These are phyloP conservation scores for Mycena amicta DNA, from an alignment of 768 basidiomycete genomes.

Conservation along the genomic window DNA sequence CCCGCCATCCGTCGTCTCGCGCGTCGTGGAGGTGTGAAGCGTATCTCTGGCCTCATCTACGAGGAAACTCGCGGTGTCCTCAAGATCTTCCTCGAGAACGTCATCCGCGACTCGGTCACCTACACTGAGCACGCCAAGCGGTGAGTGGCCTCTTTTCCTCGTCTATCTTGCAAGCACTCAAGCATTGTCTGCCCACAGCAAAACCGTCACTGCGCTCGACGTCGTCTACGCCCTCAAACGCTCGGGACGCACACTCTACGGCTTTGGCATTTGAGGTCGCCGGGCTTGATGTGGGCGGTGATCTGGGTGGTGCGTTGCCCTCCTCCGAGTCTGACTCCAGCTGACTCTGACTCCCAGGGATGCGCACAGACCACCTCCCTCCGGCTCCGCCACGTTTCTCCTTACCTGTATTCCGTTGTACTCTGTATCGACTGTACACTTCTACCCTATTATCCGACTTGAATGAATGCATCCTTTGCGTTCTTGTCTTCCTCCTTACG, in stretches of 20 bases:
- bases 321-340: neutral
- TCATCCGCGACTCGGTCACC: constrained; percentile 5
- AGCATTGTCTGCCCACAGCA: neutral
- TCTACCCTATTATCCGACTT: neutral
- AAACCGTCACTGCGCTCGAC: constrained; percentile 2
- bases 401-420: neutral
- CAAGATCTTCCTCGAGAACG: constrained; percentile 5
- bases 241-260: neutral
- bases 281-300: neutral
- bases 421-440: neutral
- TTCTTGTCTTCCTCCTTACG: neutral
- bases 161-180: neutral
- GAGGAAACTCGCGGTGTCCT: constrained; percentile 2
- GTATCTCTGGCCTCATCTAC: constrained; percentile 3
- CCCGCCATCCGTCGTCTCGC: constrained; percentile 5
- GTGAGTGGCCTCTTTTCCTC: neutral
- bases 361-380: neutral
- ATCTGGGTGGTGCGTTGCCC: neutral
- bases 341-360: neutral
- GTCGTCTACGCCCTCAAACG: neutral
- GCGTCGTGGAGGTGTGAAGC: constrained; percentile 2
- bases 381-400: neutral
- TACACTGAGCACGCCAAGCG: constrained; percentile 4
- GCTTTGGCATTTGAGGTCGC: neutral
- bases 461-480: neutral